A percentile compares a stretch with the other conserved stretches of the same genome.
These are phyloP conservation scores for Blastocystis sp. DNA, from an alignment of 352 stramenopile genomes.

Conservation along the genomic window DNA sequence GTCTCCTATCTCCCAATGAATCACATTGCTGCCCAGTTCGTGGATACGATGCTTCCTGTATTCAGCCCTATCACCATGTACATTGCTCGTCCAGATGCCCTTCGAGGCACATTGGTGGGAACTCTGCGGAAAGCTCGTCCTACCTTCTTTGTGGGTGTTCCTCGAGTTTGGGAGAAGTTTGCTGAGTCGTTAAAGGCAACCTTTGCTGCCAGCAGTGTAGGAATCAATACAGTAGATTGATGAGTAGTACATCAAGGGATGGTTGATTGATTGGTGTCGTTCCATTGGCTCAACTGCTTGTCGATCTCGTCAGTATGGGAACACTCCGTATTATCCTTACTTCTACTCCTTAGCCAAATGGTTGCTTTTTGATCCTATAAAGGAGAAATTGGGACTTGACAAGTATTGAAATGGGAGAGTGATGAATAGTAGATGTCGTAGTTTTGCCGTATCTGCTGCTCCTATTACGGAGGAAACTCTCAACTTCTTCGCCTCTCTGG, in stretches of 20 bases:
- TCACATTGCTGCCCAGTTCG: constrained; percentile 75
- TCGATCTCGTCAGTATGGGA: constrained; percentile 79
- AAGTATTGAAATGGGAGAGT: background rate
- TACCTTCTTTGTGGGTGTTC: constrained; percentile 81
- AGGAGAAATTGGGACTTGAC: constrained; percentile 31
- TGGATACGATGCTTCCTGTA: constrained; percentile 73
- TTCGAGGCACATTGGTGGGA: constrained; percentile 75
- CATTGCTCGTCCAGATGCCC: constrained; percentile 78
- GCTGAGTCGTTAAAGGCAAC: constrained; percentile 71
- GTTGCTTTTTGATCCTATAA: constrained; percentile 75
- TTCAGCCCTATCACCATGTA: constrained; percentile 72
- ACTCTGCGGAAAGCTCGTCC: constrained; percentile 77
- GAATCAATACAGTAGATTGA: constrained; percentile 76
- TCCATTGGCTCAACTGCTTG: constrained; percentile 71
- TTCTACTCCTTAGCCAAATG: constrained; percentile 82
- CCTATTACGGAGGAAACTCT: constrained; percentile 72
- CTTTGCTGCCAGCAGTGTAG: constrained; percentile 1
- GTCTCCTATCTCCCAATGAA: constrained; percentile 73
- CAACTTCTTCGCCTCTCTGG: constrained; percentile 74
- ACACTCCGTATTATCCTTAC: constrained; percentile 81
- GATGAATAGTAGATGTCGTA: constrained; percentile 12
- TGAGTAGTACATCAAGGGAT: constrained; percentile 84
- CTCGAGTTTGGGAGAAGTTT: constrained; percentile 81
- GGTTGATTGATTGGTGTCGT: constrained; percentile 84
- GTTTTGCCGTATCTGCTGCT: constrained; percentile 68